Conservation (phyloP, 345 rosid species). For the Salix caprea region DNA sequence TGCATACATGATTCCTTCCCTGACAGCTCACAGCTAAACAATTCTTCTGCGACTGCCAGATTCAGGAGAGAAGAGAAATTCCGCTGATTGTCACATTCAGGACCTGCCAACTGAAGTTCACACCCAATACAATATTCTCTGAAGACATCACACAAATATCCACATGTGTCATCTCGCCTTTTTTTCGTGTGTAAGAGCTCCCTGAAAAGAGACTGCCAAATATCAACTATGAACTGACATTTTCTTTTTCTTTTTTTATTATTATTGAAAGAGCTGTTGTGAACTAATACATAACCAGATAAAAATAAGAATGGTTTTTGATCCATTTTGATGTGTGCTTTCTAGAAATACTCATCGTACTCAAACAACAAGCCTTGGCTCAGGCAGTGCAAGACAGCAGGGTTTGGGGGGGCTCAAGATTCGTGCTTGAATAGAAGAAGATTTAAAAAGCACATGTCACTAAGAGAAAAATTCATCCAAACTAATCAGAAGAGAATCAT, state of each 20-base stretch:
- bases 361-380: background rate
- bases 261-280: background rate
- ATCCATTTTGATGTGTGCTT: background rate
- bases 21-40: conserved; percentile 13
- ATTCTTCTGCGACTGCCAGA: conserved; percentile 21
- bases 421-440: background rate
- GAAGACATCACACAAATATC: conserved; percentile 15
- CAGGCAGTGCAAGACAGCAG: background rate
- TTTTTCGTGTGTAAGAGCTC: conserved; percentile 26
- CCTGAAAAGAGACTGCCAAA: conserved; percentile 17
- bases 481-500: background rate
- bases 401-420: background rate
- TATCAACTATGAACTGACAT: background rate
- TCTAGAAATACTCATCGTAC: background rate
- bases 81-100: conserved; percentile 20
- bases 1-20: conserved; percentile 2
- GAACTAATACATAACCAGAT: background rate
- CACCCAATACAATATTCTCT: conserved; percentile 22
- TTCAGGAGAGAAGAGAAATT: conserved; percentile 20
- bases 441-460: background rate
- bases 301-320: background rate
- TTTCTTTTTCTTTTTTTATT: background rate
- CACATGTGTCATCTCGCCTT: conserved; percentile 22
- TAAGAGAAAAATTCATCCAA: background rate
- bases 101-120: conserved; percentile 30